Percentiles rank a stretch among this genome's conserved stretches.
Conservation (phyloP, 495 filamentous ascomycete genomes). For the Neurospora discreta region DNA sequence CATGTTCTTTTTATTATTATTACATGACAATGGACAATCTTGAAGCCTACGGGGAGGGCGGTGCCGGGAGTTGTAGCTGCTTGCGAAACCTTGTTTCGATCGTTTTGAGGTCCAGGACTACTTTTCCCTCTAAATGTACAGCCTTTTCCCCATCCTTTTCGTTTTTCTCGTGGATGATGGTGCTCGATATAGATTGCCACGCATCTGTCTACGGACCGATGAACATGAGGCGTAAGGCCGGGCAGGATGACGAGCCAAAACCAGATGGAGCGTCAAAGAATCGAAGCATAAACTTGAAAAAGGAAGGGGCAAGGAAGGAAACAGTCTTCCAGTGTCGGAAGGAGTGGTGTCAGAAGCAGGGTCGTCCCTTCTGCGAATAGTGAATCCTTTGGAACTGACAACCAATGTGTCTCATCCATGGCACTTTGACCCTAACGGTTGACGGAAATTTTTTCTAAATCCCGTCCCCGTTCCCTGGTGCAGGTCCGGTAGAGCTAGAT, state of each 20-base stretch:
- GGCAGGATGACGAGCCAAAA: neutral
- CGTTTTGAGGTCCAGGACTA: slow-evolving; percentile 54
- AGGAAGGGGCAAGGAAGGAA: neutral
- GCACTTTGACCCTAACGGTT: neutral
- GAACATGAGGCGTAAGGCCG: neutral
- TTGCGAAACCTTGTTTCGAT: slow-evolving; percentile 55
- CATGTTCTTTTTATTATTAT: slow-evolving; percentile 43
- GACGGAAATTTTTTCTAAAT: neutral
- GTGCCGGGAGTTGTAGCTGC: slow-evolving; percentile 30
- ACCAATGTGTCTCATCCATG: neutral
- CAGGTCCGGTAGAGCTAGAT: neutral
- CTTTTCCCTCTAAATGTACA: slow-evolving; percentile 9
- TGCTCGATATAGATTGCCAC: slow-evolving; percentile 35
- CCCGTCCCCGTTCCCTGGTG: neutral
- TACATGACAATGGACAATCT: slow-evolving; percentile 36
- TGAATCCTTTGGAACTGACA: neutral
- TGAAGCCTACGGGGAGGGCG: slow-evolving; percentile 10
- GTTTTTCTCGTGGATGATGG: slow-evolving; percentile 28
- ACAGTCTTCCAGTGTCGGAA: neutral
- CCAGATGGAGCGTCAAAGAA: neutral
- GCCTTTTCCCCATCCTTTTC: slow-evolving; percentile 25
- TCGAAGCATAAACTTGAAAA: neutral
- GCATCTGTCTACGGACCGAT: neutral
- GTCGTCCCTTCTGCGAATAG: neutral
- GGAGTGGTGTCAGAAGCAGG: neutral